Evolutionary conservation across 495 filamentous ascomycete species (phyloP), one percentile per base, ranked within the genome.

Genomic region (Penicillium odoratum): DNA sequence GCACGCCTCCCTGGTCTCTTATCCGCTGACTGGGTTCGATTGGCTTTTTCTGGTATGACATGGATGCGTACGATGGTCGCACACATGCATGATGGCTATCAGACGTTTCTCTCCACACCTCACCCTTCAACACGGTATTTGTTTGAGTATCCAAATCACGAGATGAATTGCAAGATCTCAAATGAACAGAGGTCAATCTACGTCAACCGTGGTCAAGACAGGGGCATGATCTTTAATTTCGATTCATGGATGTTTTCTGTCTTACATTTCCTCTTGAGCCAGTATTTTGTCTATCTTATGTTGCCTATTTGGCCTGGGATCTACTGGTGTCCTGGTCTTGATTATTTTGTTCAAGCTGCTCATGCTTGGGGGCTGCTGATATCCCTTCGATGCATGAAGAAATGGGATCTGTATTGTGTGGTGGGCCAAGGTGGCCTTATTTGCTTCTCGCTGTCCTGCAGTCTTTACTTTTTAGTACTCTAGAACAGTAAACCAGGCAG

Each of bases 191-290:
- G 51, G 43, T 49, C 43, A 53, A 44, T 44, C 18, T 21, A 33
- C 33, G n/a, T 18, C 42, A 51, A 36, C 45, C 50, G 30, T 34
- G 45, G 15, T 53, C 43, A 55, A 60, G 47, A 59, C 56, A 58
- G 36, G 42, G 57, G 60, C 29, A 52, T 26, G 46, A 66, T 53
- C n/a, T 28, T 54, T 59, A 38, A 55, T 53, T 61, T 56, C 49
- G 29, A 43, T 62, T 66, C 51, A 58, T 57, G 58, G 54, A 48
- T 67, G 50, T 64, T 46, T 66, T 58, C 21, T 61, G 55, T 53
- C 40, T 51, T 45, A 56, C 46, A 57, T 36, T 36, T 42, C 28
- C 48, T 31, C 48, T 51, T 60, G 34, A 56, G 51, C 57, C 55
- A 47, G 51, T 42, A 44, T 49, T 59, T 49, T 29, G 51, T 38